phyloP scores from a whole-genome alignment of 345 rosid genomes.

The Arabis hirsuta region DNA sequence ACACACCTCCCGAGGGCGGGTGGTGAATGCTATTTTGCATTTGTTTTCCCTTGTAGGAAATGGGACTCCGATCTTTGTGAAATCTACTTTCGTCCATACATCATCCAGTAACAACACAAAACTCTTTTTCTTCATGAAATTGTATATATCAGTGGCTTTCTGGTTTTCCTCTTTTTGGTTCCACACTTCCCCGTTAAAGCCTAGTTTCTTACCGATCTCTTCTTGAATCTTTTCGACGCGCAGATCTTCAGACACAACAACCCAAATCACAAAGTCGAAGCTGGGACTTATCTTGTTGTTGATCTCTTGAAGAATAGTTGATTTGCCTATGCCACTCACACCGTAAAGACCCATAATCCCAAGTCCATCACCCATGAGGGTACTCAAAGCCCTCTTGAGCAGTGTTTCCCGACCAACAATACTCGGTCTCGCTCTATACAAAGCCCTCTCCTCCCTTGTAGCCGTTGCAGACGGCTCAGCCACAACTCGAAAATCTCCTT shows the following conservation, averaged over 20 bases:
- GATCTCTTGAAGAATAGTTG: constrained; percentile 36
- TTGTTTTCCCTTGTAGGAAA: constrained; percentile 1
- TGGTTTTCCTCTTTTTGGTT: constrained; percentile 9
- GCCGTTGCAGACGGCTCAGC: not conserved
- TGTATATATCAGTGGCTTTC: constrained; percentile 13
- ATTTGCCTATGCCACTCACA: constrained; percentile 28
- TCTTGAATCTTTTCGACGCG: constrained; percentile 27
- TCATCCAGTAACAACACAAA: constrained; percentile 12
- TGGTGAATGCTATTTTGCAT: constrained; percentile 34
- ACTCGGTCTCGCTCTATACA: not conserved
- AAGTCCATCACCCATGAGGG: not conserved
- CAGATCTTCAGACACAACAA: constrained; percentile 20
- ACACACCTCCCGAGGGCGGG: constrained; percentile 35
- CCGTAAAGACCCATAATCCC: constrained; percentile 25
- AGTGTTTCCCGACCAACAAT: constrained; percentile 28
- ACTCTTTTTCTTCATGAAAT: not conserved
- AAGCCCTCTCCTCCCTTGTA: not conserved
- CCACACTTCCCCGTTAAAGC: constrained; percentile 11
- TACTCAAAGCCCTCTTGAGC: constrained; percentile 13
- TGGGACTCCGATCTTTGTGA: constrained; percentile 31
- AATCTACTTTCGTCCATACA: constrained; percentile 22
- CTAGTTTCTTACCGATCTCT: constrained; percentile 22
- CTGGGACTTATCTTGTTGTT: constrained; percentile 7
- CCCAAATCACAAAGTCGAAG: constrained; percentile 20
- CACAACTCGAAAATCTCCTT: constrained; percentile 17